Conservation (phyloP, 1,139 yeast species). For the Eremothecium gossypii region DNA sequence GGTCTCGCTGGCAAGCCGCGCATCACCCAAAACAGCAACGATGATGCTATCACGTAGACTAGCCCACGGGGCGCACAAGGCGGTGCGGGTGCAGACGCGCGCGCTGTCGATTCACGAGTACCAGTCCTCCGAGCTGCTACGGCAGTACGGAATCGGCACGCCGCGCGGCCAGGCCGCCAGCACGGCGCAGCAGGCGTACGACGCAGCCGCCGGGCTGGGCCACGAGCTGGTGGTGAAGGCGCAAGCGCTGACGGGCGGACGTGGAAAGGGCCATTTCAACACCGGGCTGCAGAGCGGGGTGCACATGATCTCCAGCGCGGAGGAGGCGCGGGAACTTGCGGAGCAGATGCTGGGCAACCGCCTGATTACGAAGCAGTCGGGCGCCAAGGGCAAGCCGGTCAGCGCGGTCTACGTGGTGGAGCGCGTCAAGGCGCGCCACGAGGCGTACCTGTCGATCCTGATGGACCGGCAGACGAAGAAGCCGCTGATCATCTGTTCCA, state of each 20-base stretch:
- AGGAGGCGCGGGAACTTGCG: slow-evolving; percentile 82
- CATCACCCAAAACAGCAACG: background rate
- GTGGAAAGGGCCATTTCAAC: slow-evolving; percentile 98
- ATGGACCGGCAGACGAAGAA: slow-evolving; percentile 88
- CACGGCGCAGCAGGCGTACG: slow-evolving; percentile 80
- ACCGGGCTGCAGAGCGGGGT: slow-evolving; percentile 96
- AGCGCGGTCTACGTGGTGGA: slow-evolving; percentile 94
- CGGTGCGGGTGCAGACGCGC: slow-evolving; percentile 34
- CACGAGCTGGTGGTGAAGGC: slow-evolving; percentile 92
- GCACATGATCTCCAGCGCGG: slow-evolving; percentile 74
- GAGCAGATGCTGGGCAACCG: slow-evolving; percentile 86
- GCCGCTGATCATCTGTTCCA: slow-evolving; percentile 90
- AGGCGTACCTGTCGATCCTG: slow-evolving; percentile 89
- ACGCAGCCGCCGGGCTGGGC: slow-evolving; percentile 60
- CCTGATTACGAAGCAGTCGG: slow-evolving; percentile 95
- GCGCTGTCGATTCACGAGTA: slow-evolving; percentile 85
- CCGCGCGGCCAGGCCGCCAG: slow-evolving; percentile 90
- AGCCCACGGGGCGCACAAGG: background rate
- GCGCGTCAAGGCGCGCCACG: slow-evolving; percentile 87
- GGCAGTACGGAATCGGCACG: slow-evolving; percentile 75
- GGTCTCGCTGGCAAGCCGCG: too few species aligned
- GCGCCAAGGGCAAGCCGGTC: slow-evolving; percentile 93
- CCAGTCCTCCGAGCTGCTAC: slow-evolving; percentile 86
- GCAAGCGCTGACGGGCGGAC: slow-evolving; percentile 98
- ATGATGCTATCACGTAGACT: slow-evolving; percentile 1